Conservation (phyloP, 768 basidiomycete species). For the Rhodotorula toruloides region DNA sequence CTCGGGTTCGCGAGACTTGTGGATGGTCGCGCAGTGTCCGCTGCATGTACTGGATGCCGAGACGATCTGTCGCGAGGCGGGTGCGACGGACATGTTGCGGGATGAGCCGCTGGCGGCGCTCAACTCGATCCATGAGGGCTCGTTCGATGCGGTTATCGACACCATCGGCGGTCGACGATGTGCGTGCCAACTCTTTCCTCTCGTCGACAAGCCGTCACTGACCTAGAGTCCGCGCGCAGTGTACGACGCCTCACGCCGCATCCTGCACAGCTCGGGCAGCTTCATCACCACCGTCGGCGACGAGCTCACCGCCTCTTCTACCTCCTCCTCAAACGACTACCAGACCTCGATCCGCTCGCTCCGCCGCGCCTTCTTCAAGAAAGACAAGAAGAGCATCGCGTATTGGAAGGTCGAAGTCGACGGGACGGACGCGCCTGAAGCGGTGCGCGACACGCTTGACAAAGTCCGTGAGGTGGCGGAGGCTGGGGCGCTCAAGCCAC, state of each 20-base stretch:
- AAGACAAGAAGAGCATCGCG: slow-evolving; percentile 39
- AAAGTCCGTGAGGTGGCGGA: slow-evolving; percentile 38
- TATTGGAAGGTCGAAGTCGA: slow-evolving; percentile 35
- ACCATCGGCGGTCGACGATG: slow-evolving; percentile 38
- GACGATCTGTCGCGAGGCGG: slow-evolving; percentile 15
- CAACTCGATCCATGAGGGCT: slow-evolving; percentile 39
- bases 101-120: slow-evolving; percentile 41
- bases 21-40: slow-evolving; percentile 38
- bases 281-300: slow-evolving; percentile 36
- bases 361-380: slow-evolving; percentile 42
- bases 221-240: slow-evolving; percentile 7
- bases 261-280: slow-evolving; percentile 40
- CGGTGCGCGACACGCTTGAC: slow-evolving; percentile 40
- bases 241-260: slow-evolving; percentile 42
- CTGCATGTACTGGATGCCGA: slow-evolving; percentile 34
- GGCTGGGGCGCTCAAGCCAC: slow-evolving; percentile 19
- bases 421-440: slow-evolving; percentile 35
- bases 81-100: slow-evolving; percentile 38
- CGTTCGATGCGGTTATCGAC: slow-evolving; percentile 43
- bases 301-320: slow-evolving; percentile 1
- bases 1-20: slow-evolving; percentile 12
- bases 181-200: slow-evolving; percentile 3
- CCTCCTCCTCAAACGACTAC: slow-evolving; percentile 18
- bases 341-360: slow-evolving; percentile 38
- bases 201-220: not conserved